Base-by-base conservation (phyloP, 2,329 filamentous ascomycete genomes). In the Ilyonectria destructans region DNA sequence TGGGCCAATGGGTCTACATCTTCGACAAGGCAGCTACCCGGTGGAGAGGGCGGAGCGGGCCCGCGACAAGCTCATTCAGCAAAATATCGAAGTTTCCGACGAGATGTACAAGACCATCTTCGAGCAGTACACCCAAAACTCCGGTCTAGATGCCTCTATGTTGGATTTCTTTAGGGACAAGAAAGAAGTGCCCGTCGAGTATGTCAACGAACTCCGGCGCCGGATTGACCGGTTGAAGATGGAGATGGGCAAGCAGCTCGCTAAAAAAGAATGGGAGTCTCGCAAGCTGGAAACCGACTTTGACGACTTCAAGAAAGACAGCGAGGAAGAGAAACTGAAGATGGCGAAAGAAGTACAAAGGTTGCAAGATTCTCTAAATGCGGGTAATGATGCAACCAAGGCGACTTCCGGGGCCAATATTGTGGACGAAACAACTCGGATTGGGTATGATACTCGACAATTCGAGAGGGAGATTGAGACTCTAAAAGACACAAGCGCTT, bases 11-110 rank as follows among this genome's bases (percentile, higher is more conserved):
- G 65, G 65, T 2, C 21, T 23, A 15, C 65, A 72, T 15, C 17
- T 71, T 35, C 52, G 73, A 15, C 54, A 71, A 10, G 57, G 58
- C 29, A 75, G 67, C 21, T 72, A 65, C 33, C 71, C 71, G 0
- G n/a, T 59, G 7, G 64, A 71, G 33, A 57, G 60, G 35, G 69
- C 65, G 2, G 13, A 58, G 49, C 72, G 66, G 49, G 31, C 64
- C 6, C 21, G 68, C 6, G 26, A 67, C 12, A n/a, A 46, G 4
- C 58, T 75, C 13, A n/a, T 45, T n/a, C 46, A 64, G 6, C 45
- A 62, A 17, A 63, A 63, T 15, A 26, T 54, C 6, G 33, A 58
- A 0, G 23, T 75, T 10, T 46, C 65, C 6, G 2, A 31, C n/a
- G 56, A 46, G 3, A 43, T 65, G 49, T 63, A 15, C 33, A 55